These are phyloP conservation scores for Calocybe gangraenosa DNA, from an alignment of 768 basidiomycete genomes.

Conservation along the genomic window DNA sequence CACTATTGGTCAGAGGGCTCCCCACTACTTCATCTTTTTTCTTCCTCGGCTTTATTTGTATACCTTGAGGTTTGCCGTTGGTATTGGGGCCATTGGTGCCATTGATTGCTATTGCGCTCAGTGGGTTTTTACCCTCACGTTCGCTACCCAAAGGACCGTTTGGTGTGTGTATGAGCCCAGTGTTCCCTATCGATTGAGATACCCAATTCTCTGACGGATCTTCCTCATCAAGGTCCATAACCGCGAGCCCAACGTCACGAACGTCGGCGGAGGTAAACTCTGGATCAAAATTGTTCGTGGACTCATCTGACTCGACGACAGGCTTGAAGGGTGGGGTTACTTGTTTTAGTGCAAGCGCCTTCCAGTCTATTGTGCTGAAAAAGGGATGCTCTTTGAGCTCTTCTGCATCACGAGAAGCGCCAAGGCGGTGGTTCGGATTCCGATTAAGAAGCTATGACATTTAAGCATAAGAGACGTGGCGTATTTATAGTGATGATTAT, in stretches of 20 bases:
- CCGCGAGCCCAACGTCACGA: conserved; percentile 59
- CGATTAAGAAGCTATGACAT: conserved; percentile 85
- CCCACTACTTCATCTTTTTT: conserved; percentile 44
- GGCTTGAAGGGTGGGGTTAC: conserved; percentile 98
- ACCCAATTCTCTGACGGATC: conserved; percentile 76
- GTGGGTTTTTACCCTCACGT: conserved; percentile 18
- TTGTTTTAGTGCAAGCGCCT: conserved; percentile 78
- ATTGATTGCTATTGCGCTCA: conserved; percentile 16
- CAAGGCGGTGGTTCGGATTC: conserved; percentile 96
- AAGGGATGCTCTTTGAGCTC: conserved; percentile 97
- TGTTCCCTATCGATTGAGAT: conserved; percentile 38
- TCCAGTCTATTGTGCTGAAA: conserved; percentile 92
- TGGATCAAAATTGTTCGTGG: conserved; percentile 96
- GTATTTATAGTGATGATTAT: not conserved
- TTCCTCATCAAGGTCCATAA: conserved; percentile 50
- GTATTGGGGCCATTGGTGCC: conserved; percentile 14
- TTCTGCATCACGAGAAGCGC: conserved; percentile 83
- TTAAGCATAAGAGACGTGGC: not conserved
- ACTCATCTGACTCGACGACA: conserved; percentile 95
- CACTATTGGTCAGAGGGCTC: conserved; percentile 81
- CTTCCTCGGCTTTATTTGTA: conserved; percentile 50
- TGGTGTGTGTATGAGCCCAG: conserved; percentile 51
- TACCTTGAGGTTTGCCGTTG: conserved; percentile 29
- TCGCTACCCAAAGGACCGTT: conserved; percentile 79
- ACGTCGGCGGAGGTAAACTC: conserved; percentile 96